phyloP scores from a whole-genome alignment of 192 early-diverging fungal species.

The Backusella sp. region DNA sequence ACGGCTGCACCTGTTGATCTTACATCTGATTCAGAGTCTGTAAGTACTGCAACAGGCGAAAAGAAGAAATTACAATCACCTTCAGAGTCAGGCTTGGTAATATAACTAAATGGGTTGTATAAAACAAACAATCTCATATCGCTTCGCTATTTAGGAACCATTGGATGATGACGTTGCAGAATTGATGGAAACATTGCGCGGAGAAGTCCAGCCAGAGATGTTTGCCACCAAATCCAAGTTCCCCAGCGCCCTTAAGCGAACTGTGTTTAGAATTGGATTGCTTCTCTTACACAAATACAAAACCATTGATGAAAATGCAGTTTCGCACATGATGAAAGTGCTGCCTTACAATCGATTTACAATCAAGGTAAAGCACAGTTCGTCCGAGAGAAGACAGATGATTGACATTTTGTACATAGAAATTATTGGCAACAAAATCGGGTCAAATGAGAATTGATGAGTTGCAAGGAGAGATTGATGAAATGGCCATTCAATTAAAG shows the following conservation, averaged over 20 bases:
- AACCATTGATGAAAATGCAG: slow-evolving; percentile 41
- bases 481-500: slow-evolving; percentile 13
- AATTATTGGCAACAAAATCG: slow-evolving; percentile 29
- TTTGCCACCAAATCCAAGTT: slow-evolving; percentile 53
- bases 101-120: not conserved
- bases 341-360: slow-evolving; percentile 58
- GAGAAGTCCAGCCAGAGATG: slow-evolving; percentile 38
- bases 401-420: slow-evolving; percentile 6
- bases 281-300: slow-evolving; percentile 21
- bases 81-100: not conserved
- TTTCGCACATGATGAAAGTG: slow-evolving; percentile 41
- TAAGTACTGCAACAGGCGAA: no score
- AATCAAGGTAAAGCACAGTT: slow-evolving; percentile 33
- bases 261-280: slow-evolving; percentile 37
- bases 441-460: slow-evolving; percentile 26
- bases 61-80: not conserved
- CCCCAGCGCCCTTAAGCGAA: slow-evolving; percentile 40
- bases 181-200: slow-evolving; percentile 26
- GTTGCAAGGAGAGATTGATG: slow-evolving; percentile 31
- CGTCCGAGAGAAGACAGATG: not conserved
- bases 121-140: not conserved
- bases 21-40: not conserved
- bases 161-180: slow-evolving; percentile 33
- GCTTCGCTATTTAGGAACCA: slow-evolving; percentile 15
- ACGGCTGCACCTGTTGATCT: not conserved